A percentile compares a stretch with the other conserved stretches of the same genome.
Evolutionary conservation across 352 stramenopile genomes (phyloP).

Genomic region (Globisporangium iwayamae): DNA sequence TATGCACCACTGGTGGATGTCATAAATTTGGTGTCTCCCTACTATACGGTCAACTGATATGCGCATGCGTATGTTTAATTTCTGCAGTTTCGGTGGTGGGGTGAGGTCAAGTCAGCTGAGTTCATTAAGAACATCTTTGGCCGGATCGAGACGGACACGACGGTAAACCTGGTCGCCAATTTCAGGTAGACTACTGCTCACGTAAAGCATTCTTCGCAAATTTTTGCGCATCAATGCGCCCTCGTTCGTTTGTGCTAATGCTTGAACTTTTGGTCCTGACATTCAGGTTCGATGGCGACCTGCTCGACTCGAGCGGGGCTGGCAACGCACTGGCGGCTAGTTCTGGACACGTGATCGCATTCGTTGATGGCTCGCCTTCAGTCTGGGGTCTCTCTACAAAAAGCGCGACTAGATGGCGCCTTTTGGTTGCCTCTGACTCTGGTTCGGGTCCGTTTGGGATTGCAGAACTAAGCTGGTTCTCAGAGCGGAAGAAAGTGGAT

Average conservation of each 20-base stretch:
- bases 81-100: conserved; percentile 5
- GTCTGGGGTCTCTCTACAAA: neutral
- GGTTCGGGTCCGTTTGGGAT: conserved; percentile 21
- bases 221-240: neutral
- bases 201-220: neutral
- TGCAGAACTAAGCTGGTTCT: conserved; percentile 30
- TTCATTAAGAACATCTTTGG: conserved; percentile 4
- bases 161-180: conserved; percentile 1
- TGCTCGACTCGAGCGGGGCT: conserved; percentile 3
- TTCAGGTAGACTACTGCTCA: neutral
- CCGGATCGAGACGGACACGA: conserved; percentile 1
- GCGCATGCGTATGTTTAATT: neutral
- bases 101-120: conserved; percentile 12
- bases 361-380: conserved; percentile 1
- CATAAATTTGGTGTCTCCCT: neutral
- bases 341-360: neutral
- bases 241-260: neutral
- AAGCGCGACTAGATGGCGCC: conserved; percentile 14
- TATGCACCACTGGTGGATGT: conserved; percentile 14
- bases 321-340: neutral
- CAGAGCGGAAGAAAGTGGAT: conserved; percentile 17
- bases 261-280: neutral
- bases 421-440: conserved; percentile 21
- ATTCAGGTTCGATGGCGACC: conserved; percentile 4
- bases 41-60: neutral